Evolutionary conservation across 2,329 filamentous ascomycete genomes (phyloP).

Genomic region (Hymenotorrendiella dingleyae): DNA sequence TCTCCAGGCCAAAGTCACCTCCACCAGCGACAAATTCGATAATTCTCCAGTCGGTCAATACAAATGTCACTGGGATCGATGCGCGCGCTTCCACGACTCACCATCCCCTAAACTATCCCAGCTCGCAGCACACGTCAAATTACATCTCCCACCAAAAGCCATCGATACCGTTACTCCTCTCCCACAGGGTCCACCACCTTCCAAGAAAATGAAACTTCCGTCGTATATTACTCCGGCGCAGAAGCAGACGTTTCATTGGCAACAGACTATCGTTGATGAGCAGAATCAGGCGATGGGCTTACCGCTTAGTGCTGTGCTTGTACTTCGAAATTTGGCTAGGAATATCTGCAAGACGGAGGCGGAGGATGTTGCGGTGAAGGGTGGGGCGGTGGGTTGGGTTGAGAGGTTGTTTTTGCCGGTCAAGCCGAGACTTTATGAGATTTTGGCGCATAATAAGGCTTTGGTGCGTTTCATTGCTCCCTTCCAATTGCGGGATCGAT

Average conservation of each 20-base stretch:
- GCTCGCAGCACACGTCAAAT: constrained; percentile 30
- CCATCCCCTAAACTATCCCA: constrained; percentile 24
- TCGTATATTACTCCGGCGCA: constrained; percentile 37
- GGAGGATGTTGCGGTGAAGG: constrained; percentile 47
- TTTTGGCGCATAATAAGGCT: constrained; percentile 62
- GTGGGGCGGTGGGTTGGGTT: constrained; percentile 55
- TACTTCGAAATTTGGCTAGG: constrained; percentile 71
- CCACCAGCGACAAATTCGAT: constrained; percentile 50
- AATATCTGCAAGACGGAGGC: constrained; percentile 58
- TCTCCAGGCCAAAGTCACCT: constrained; percentile 50
- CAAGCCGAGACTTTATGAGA: constrained; percentile 58
- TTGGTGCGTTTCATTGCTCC: constrained; percentile 39
- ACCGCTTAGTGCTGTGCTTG: constrained; percentile 70
- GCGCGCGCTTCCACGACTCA: constrained; percentile 48
- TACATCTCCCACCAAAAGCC: constrained; percentile 24
- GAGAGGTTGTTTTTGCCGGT: constrained; percentile 62
- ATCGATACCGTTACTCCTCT: constrained; percentile 7
- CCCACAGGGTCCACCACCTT: constrained; percentile 14
- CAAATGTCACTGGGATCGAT: constrained; percentile 62
- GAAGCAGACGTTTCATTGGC: constrained; percentile 47
- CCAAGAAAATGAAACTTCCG: constrained; percentile 25
- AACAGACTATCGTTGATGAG: constrained; percentile 51
- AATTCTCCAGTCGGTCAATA: constrained; percentile 46
- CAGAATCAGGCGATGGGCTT: constrained; percentile 65
- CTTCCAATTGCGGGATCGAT: not conserved